These are phyloP conservation scores for Diaporthe longicolla DNA, from an alignment of 2,329 filamentous ascomycete species.

Conservation along the genomic window DNA sequence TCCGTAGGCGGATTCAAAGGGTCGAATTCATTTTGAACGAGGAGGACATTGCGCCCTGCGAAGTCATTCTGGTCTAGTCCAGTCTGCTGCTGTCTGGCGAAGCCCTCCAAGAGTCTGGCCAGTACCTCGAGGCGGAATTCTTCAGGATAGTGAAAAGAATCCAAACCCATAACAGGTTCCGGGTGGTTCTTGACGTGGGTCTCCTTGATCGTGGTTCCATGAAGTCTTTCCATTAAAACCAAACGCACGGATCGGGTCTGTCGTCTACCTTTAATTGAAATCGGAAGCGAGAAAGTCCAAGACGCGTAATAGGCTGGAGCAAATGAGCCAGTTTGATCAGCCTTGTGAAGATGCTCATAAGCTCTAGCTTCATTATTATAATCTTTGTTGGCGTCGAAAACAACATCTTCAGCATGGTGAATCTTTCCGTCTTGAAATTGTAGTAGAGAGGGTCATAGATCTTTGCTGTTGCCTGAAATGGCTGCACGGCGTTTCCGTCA, in stretches of 20 bases:
- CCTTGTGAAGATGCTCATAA: not conserved
- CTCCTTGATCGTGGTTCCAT: not conserved
- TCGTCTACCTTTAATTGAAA: not conserved
- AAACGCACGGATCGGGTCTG: not conserved
- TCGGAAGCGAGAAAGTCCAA: not conserved
- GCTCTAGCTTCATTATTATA: not conserved
- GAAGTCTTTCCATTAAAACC: not conserved
- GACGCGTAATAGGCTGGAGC: constrained; percentile 1
- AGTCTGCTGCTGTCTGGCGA: not conserved
- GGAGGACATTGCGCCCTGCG: not conserved
- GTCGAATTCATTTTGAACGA: not conserved
- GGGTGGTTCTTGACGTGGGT: not conserved
- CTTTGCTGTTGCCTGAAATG: not conserved
- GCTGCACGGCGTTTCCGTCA: not conserved
- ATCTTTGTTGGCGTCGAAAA: not conserved
- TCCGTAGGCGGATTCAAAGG: not conserved
- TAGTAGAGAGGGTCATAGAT: constrained; percentile 8
- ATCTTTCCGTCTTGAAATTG: too few relatives aligned
- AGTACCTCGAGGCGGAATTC: not conserved
- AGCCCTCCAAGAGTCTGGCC: not conserved
- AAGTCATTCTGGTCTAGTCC: not conserved
- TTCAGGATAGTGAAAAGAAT: constrained; percentile 22
- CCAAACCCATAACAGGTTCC: too few relatives aligned
- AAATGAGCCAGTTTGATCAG: not conserved
- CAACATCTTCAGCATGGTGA: not conserved